phyloP scores from a whole-genome alignment of 306 rosid species.

The Ceratonia siliqua region DNA sequence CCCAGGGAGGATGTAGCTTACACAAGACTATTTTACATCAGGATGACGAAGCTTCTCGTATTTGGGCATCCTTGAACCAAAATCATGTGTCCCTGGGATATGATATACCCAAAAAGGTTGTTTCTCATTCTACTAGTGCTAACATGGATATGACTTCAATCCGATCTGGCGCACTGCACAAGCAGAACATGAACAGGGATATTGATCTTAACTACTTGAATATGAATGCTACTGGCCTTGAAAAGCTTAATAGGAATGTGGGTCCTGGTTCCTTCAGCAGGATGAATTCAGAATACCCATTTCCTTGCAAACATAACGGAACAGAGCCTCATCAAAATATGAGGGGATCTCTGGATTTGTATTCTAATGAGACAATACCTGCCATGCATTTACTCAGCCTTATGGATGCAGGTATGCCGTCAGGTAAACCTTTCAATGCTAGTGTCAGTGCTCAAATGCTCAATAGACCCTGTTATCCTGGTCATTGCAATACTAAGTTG shows the following conservation, averaged over 20 bases:
- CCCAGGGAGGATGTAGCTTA: conserved; percentile 42
- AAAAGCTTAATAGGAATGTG: conserved; percentile 41
- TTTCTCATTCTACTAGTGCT: conserved; percentile 37
- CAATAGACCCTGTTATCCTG: conserved; percentile 44
- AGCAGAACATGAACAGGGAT: conserved; percentile 36
- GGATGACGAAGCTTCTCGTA: conserved; percentile 42
- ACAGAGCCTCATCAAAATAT: conserved; percentile 41
- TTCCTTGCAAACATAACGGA: conserved; percentile 37
- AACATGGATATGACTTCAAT: conserved; percentile 32
- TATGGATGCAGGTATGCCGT: conserved; percentile 58
- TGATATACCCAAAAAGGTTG: conserved; percentile 38
- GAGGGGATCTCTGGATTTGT: conserved; percentile 47
- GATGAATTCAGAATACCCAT: conserved; percentile 42
- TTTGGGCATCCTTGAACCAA: conserved; percentile 45
- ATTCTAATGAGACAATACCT: conserved; percentile 62
- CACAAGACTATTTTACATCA: conserved; percentile 36
- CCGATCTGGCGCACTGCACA: conserved; percentile 33
- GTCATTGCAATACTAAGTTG: conserved; percentile 36
- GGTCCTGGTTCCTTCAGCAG: conserved; percentile 43
- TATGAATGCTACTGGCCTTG: conserved; percentile 40
- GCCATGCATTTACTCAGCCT: conserved; percentile 79
- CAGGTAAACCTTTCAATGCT: conserved; percentile 43
- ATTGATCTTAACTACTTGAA: conserved; percentile 40
- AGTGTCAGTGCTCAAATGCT: conserved; percentile 37
- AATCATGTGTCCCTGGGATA: conserved; percentile 30